Evolutionary conservation across 192 early-diverging fungal genomes (phyloP).

Genomic region (Backusella luteola): DNA sequence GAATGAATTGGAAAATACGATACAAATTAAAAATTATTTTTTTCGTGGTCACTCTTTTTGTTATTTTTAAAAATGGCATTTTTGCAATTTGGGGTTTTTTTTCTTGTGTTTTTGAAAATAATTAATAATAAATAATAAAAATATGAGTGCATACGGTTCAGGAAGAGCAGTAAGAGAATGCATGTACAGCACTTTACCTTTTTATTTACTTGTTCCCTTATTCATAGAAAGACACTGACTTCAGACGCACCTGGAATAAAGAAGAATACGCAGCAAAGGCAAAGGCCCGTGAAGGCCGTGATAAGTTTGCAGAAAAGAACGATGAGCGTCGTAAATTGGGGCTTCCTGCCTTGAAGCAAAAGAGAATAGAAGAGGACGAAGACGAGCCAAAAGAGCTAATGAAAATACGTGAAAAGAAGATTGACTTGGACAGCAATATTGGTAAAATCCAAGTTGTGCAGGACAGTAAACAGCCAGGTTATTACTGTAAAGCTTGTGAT

Average conservation of each 20-base stretch:
- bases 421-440: conserved; percentile 73
- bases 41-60: too few species aligned
- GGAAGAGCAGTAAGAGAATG: conserved; percentile 16
- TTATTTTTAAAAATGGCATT: neutral
- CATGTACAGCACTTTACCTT: neutral
- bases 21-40: too few species aligned
- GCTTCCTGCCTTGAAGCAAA: conserved; percentile 23
- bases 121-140: neutral
- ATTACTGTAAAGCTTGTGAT: conserved; percentile 89
- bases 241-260: conserved; percentile 45
- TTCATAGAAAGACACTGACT: conserved; percentile 38
- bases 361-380: conserved; percentile 14
- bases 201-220: neutral
- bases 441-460: conserved; percentile 85
- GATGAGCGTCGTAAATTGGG: conserved; percentile 41
- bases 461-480: conserved; percentile 78
- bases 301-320: conserved; percentile 32
- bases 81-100: neutral
- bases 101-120: neutral
- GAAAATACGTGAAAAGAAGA: conserved; percentile 44
- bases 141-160: conserved; percentile 22
- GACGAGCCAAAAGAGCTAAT: conserved; percentile 31
- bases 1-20: too few species aligned
- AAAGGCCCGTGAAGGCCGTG: conserved; percentile 26
- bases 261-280: conserved; percentile 42